Evolutionary conservation across 148 eudicot genomes (phyloP).

Genomic region (Diospyros kaki): DNA sequence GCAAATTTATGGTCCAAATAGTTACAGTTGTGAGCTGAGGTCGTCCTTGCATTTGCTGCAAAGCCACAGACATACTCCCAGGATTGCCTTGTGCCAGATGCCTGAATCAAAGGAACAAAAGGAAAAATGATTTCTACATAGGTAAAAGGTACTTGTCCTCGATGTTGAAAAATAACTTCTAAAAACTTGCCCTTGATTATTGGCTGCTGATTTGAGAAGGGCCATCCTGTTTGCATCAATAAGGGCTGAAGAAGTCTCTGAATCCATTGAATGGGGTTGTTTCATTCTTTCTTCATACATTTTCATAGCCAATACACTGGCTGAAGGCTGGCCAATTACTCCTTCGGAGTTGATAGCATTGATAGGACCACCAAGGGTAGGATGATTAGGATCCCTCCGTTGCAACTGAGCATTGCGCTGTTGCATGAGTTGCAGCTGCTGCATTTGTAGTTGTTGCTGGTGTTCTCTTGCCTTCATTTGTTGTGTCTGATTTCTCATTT

Average conservation of each 20-base stretch:
- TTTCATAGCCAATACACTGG: constrained; percentile 45
- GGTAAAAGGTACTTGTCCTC: background rate
- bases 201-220: constrained; percentile 73
- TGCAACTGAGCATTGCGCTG: constrained; percentile 90
- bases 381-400: constrained; percentile 86
- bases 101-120: constrained; percentile 50
- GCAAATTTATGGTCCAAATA: background rate
- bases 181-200: constrained; percentile 65
- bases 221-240: constrained; percentile 90
- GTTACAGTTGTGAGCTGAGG: constrained; percentile 65
- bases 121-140: background rate
- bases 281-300: constrained; percentile 51
- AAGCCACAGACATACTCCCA: constrained; percentile 74
- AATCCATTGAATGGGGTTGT: constrained; percentile 54
- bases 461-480: constrained; percentile 91
- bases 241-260: constrained; percentile 59
- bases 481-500: constrained; percentile 53
- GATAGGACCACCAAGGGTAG: constrained; percentile 71
- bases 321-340: constrained; percentile 52
- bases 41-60: constrained; percentile 92
- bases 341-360: constrained; percentile 57
- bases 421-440: constrained; percentile 90
- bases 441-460: constrained; percentile 83
- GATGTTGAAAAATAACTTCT: background rate
- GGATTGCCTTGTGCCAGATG: constrained; percentile 84